Evolutionary conservation across 441 rosid genomes (phyloP).

Genomic region (Pelargonium cotyledonis): DNA sequence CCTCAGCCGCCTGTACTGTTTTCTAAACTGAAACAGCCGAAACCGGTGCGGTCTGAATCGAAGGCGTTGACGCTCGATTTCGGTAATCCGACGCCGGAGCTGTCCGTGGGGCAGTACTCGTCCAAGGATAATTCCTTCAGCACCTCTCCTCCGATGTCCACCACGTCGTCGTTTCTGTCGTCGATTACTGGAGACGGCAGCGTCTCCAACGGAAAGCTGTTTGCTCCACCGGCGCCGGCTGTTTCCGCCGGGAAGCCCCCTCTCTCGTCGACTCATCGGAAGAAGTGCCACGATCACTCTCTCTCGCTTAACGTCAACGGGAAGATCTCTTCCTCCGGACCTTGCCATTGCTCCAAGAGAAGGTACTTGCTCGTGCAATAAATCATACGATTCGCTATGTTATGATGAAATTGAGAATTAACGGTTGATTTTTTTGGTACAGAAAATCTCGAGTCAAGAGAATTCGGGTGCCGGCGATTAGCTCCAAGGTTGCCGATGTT

Average conservation of each 20-base stretch:
- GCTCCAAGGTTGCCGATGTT: slow-evolving; percentile 85
- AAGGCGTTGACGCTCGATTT: slow-evolving; percentile 66
- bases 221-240: slow-evolving; percentile 37
- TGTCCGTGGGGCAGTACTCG: slow-evolving; percentile 55
- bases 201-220: slow-evolving; percentile 72
- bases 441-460: slow-evolving; percentile 77
- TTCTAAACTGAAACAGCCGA: too few species aligned
- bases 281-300: slow-evolving; percentile 67
- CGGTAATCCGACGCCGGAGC: slow-evolving; percentile 50
- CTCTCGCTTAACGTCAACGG: slow-evolving; percentile 55
- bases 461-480: slow-evolving; percentile 79
- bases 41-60: not conserved
- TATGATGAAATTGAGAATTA: not conserved
- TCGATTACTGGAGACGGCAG: slow-evolving; percentile 88
- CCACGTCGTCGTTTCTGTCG: slow-evolving; percentile 77
- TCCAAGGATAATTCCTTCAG: too few species aligned
- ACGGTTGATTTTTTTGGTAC: slow-evolving; percentile 8
- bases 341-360: slow-evolving; percentile 84
- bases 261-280: slow-evolving; percentile 50
- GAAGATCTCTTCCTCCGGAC: slow-evolving; percentile 55
- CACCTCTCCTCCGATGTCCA: slow-evolving; percentile 62
- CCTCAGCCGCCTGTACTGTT: too few species aligned
- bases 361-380: slow-evolving; percentile 40
- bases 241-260: slow-evolving; percentile 70
- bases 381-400: not conserved